A percentile compares a stretch with the other conserved stretches of the same genome.
Conservation (phyloP, 495 filamentous ascomycete species). For the Xylaria bambusicola region DNA sequence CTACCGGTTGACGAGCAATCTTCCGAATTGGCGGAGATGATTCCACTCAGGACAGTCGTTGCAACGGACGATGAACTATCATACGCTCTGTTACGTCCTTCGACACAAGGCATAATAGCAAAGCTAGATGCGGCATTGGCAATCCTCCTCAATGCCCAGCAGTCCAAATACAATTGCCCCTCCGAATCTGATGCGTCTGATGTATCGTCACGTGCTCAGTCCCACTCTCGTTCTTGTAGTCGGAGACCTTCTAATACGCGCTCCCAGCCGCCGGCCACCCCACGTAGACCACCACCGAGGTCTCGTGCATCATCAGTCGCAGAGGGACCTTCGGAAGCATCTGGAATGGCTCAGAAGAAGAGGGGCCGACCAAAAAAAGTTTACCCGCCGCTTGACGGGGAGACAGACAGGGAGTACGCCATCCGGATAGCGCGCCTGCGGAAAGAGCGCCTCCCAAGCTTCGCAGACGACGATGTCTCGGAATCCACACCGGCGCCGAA, state of each 20-base stretch:
- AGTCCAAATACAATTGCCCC: slow-evolving; percentile 36
- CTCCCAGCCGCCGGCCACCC: neutral
- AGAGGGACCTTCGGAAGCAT: neutral
- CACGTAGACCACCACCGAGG: slow-evolving; percentile 7
- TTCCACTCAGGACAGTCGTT: slow-evolving; percentile 27
- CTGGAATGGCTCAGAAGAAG: slow-evolving; percentile 12
- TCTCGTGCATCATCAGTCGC: slow-evolving; percentile 26
- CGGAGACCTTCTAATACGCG: neutral
- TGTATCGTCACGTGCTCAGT: slow-evolving; percentile 8
- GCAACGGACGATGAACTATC: slow-evolving; percentile 61
- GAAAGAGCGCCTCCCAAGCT: slow-evolving; percentile 25
- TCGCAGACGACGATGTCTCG: slow-evolving; percentile 20
- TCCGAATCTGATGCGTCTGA: slow-evolving; percentile 29
- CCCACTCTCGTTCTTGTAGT: slow-evolving; percentile 19
- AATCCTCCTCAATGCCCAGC: slow-evolving; percentile 64
- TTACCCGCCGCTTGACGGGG: slow-evolving; percentile 42
- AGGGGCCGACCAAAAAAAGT: slow-evolving; percentile 40
- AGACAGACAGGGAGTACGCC: slow-evolving; percentile 44
- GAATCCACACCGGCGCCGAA: slow-evolving; percentile 4
- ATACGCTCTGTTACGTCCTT: slow-evolving; percentile 60
- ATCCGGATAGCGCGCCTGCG: slow-evolving; percentile 41
- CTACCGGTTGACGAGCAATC: neutral
- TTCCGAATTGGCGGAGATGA: slow-evolving; percentile 8
- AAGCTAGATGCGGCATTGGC: slow-evolving; percentile 66
- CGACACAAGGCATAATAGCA: slow-evolving; percentile 62